Base-by-base conservation (phyloP, 192 early-diverging fungal species). In the Coemansia sp. region DNA sequence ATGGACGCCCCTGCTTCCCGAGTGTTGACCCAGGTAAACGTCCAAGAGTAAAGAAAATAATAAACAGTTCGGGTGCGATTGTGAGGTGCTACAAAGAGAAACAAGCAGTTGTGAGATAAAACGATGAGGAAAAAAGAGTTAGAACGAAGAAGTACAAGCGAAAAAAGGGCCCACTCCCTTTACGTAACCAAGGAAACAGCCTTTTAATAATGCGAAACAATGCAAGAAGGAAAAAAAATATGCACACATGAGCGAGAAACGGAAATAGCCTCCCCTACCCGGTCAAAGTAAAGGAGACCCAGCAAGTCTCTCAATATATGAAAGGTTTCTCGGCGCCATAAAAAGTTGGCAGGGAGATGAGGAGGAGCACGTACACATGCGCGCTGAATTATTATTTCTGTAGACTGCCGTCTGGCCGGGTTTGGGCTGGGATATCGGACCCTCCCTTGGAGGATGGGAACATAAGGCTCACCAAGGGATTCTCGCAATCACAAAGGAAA, bases 311-410 rank as follows among this genome's bases (percentile, higher is more conserved):
- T 31, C 52, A 55, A 27, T 31, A 55, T 20, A 52, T 20, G 49
- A 52, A 20, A 52, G 49, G 15, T 3, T 3, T 7, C 34, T 3
- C 43, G 43, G 43, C 49, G 22, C 49, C 20, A 20, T 24, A 9
- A 1, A 52, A 52, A 27, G 24, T 29, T 9, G 24, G 27, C 5
- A 15, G 22, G 52, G 52, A 29, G 24, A 24, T 24, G 27, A 29
- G 52, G 27, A 55, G 52, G 31, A 33, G 55, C 31, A 33, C 55
- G 20, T 27, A 59, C 36, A 33, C 55, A 59, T 59, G 55, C 55
- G 33, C 31, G 6, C 33, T 33, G 29, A 34, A 59, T 59, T 59
- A 59, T 59, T 59, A 59, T 59, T 59, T 59, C 55, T 59, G 47
- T 5, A n/a, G 47, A 20, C 47, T 51, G 47, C 20, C 8, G 47